Evolutionary conservation across 75 land plant genomes (phyloP).

Genomic region (Azolla pinnata): DNA sequence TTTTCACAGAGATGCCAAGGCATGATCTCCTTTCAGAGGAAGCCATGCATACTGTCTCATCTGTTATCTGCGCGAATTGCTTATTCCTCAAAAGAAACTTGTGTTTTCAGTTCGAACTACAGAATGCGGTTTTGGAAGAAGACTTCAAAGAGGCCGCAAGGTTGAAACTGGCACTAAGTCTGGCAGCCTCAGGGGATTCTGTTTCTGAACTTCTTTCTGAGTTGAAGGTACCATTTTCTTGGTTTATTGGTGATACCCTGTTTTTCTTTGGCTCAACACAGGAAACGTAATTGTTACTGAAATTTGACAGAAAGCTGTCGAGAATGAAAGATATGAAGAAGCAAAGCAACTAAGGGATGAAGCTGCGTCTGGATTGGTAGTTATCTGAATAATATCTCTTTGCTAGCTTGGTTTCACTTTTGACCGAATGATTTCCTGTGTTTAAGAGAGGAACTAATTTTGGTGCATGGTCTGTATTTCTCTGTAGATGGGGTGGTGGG

Average conservation of each 20-base stretch:
- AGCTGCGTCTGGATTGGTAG: constrained; percentile 29
- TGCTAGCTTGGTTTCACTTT: not conserved
- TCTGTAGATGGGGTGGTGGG: constrained; percentile 98
- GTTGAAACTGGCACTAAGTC: constrained; percentile 57
- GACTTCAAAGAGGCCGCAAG: constrained; percentile 75
- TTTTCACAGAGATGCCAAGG: not conserved
- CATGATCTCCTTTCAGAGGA: not conserved
- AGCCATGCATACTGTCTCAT: not conserved
- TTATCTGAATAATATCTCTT: not conserved
- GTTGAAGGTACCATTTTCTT: constrained; percentile 49
- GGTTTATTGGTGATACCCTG: too few species aligned
- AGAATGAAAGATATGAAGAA: constrained; percentile 27
- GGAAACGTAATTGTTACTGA: too few species aligned
- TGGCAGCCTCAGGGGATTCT: constrained; percentile 42
- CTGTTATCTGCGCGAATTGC: not conserved
- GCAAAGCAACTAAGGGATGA: constrained; percentile 24
- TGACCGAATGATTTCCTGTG: not conserved
- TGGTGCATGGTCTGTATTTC: not conserved
- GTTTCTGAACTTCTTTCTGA: constrained; percentile 61
- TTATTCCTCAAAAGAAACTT: not conserved
- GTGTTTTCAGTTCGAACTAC: constrained; percentile 78
- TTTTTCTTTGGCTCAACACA: too few species aligned
- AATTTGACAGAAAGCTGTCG: constrained; percentile 28
- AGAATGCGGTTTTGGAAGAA: constrained; percentile 70
- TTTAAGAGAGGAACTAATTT: not conserved